Base-by-base conservation (phyloP, 129 eudicot species). In the Arctium lappa region DNA sequence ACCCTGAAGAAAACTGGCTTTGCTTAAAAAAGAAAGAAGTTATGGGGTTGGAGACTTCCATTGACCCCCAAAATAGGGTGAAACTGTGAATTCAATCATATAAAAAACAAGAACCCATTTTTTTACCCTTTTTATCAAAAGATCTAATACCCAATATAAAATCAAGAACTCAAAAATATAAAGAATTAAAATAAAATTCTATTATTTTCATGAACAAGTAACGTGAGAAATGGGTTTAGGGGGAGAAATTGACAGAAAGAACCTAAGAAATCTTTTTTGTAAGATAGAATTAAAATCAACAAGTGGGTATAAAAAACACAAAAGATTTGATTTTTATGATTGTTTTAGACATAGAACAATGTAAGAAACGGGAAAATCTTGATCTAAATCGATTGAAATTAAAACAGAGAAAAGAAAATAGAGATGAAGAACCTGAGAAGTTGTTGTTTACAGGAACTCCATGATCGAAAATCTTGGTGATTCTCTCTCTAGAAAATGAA, bases 401-500 rank as follows among this genome's bases (percentile, higher is more conserved):
- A 70, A 69, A 73, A 15, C 42, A 73, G 12, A 32, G 44, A 83
- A 71, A 29, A 15, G 33, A 36, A 50, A 75, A 50, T 11, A 56
- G 80, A 69, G 62, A 74, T 46, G 81, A 75, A 48, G 36, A 79
- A 84, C 83, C 87, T 84, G 83, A 73, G 44, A 16, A 16, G 65
- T 11, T 66, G 76, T 76, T 65, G 85, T 38, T 75, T 65, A 86
- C 77, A 79, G 56, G 76, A 81, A 86, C 75, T 76, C 82, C 68
- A 76, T 85, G 83, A 73, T 63, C 60, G 37, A 72, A 76, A 60
- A 22, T 63, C 36, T 29, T 63, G 69, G 12, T 42, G n/a, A 42
- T 3, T 44, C 12, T 42, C 12, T 84, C 83, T 79, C 73, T 34
- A 32, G 71, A 78, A 84, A 78, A 46, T 12, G 15, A 77, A 38